A percentile compares a stretch with the other conserved stretches of the same genome.
phyloP scores from a whole-genome alignment of 1,284 basidiomycete species.

The Psilocybe mexicana region DNA sequence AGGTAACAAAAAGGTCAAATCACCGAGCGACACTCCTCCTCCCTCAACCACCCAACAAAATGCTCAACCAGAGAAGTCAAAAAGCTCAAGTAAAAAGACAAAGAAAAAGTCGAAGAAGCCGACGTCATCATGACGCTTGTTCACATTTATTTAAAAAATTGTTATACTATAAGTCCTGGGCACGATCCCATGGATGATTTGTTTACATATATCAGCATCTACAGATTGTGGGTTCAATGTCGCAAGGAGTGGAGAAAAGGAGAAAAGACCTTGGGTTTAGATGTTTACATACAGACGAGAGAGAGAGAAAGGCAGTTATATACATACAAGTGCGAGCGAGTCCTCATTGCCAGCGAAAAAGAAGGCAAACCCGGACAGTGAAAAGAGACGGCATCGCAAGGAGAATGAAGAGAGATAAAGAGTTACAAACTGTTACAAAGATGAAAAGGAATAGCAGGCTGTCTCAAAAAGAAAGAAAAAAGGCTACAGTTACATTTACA shows the following conservation, averaged over 20 bases:
- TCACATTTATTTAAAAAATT: neutral
- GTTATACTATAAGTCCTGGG: neutral
- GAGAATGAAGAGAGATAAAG: too few relatives aligned
- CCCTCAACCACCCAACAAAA: neutral
- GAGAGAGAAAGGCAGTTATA: too few relatives aligned
- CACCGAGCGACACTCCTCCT: constrained; percentile 8
- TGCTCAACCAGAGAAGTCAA: constrained; percentile 12
- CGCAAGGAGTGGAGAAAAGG: neutral
- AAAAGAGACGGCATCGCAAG: too few relatives aligned
- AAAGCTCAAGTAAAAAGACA: constrained; percentile 16
- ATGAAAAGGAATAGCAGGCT: too few relatives aligned
- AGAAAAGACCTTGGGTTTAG: neutral
- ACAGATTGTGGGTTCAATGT: neutral
- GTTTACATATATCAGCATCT: neutral
- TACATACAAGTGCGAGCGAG: too few relatives aligned
- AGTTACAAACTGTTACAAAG: too few relatives aligned
- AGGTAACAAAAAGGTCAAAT: constrained; percentile 9
- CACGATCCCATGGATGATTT: neutral
- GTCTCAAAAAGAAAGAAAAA: too few relatives aligned
- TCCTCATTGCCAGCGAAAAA: too few relatives aligned
- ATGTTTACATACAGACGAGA: too few relatives aligned
- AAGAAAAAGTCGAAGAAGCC: constrained; percentile 22
- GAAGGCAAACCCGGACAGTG: too few relatives aligned
- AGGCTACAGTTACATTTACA: too few relatives aligned
- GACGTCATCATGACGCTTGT: neutral